These are phyloP conservation scores for Saccharomycopsis sp. DNA, from an alignment of 805 yeast genomes.

Conservation along the genomic window DNA sequence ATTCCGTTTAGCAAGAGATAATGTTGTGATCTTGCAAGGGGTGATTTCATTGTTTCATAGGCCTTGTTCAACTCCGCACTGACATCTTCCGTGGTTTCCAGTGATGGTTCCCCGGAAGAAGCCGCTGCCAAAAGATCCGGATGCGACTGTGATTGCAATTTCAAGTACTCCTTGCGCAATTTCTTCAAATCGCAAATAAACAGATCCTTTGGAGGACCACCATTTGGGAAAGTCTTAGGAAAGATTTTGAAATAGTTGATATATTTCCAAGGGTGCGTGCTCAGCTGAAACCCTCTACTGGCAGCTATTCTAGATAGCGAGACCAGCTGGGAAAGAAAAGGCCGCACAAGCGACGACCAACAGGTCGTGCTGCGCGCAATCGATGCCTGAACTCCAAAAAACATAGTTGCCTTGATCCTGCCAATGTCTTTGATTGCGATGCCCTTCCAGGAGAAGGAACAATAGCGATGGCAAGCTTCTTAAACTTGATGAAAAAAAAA, in stretches of 20 bases:
- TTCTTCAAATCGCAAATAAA: constrained; percentile 50
- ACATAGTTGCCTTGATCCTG: background rate
- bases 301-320: background rate
- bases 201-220: constrained; percentile 53
- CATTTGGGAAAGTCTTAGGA: constrained; percentile 65
- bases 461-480: too few species aligned
- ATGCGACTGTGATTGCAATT: constrained; percentile 66
- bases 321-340: background rate
- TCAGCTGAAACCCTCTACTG: constrained; percentile 1
- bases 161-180: constrained; percentile 69
- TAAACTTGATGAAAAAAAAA: background rate
- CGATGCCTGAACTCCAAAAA: background rate
- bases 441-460: too few species aligned
- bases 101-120: constrained; percentile 17
- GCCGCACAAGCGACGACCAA: background rate
- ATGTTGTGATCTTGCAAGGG: constrained; percentile 65
- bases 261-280: background rate
- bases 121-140: constrained; percentile 58
- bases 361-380: background rate
- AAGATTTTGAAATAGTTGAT: constrained; percentile 53
- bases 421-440: background rate
- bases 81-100: background rate
- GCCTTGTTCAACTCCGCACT: constrained; percentile 55
- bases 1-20: constrained; percentile 39
- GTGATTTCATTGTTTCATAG: constrained; percentile 61